A percentile compares a stretch with the other conserved stretches of the same genome.
phyloP scores from a whole-genome alignment of 2,329 filamentous ascomycete species.

The Beauveria caledonica region DNA sequence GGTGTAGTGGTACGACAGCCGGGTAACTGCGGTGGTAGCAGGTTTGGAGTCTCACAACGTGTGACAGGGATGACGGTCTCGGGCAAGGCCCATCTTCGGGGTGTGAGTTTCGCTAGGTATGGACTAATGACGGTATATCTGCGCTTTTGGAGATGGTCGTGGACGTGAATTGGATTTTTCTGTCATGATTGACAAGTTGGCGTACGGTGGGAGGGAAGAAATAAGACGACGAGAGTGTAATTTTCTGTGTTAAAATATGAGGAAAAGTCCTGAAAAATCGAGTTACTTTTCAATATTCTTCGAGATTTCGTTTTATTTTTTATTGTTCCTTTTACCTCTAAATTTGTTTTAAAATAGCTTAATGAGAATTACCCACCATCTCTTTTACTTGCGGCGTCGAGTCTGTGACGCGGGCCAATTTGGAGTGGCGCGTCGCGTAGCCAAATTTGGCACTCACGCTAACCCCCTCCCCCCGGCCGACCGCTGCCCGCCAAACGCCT shows the following conservation, averaged over 20 bases:
- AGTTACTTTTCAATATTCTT: no score
- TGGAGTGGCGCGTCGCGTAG: slow-evolving; percentile 7
- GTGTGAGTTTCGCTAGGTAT: no score
- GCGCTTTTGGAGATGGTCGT: neutral
- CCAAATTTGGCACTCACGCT: neutral
- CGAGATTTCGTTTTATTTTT: no score
- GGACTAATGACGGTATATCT: neutral
- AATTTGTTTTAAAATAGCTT: no score
- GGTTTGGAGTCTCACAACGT: neutral
- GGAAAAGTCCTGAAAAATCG: neutral
- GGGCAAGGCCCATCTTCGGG: neutral
- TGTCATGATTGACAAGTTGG: neutral
- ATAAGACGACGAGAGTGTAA: neutral
- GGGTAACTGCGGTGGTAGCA: neutral
- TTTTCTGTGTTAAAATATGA: neutral
- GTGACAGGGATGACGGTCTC: neutral
- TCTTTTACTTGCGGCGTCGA: neutral
- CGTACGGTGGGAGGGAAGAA: neutral
- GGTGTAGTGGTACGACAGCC: neutral
- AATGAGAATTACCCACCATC: neutral
- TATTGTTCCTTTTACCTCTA: no score
- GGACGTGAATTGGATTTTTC: neutral
- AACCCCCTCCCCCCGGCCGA: neutral
- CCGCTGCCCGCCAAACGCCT: neutral
- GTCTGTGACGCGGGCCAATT: neutral